Conservation (phyloP, 768 basidiomycete genomes). For the Lentinula sp. region DNA sequence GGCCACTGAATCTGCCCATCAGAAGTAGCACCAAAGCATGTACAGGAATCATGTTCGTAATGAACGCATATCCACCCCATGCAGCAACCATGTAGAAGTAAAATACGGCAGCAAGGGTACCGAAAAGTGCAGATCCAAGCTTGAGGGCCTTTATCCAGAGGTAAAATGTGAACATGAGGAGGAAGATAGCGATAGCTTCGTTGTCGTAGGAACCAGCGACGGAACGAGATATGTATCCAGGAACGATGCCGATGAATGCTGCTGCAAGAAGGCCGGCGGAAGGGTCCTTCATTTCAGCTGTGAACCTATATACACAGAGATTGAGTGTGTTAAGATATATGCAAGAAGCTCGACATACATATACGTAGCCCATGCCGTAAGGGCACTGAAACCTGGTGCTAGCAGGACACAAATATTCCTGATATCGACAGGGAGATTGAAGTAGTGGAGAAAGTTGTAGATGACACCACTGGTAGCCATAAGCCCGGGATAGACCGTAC, state of each 20-base stretch:
- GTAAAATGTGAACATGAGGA: conserved; percentile 99
- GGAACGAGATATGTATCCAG: conserved; percentile 97
- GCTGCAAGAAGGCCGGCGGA: conserved; percentile 96
- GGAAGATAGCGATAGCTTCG: conserved; percentile 99
- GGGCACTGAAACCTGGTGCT: conserved; percentile 93
- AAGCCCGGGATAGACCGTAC: conserved; percentile 95
- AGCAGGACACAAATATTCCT: conserved; percentile 95
- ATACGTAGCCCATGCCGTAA: conserved; percentile 96
- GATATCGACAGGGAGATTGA: conserved; percentile 96
- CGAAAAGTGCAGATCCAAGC: conserved; percentile 87
- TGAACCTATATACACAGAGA: conserved; percentile 56
- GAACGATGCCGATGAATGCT: conserved; percentile 96
- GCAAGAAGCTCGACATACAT: conserved; percentile 48
- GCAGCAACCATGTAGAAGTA: conserved; percentile 99
- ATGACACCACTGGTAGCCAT: conserved; percentile 99
- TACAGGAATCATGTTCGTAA: conserved; percentile 99
- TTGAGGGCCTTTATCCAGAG: conserved; percentile 96
- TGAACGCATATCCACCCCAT: conserved; percentile 99
- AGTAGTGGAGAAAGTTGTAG: conserved; percentile 80
- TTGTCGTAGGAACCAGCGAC: conserved; percentile 99
- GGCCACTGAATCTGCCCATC: conserved; percentile 92
- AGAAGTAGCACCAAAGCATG: conserved; percentile 92
- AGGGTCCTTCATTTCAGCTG: conserved; percentile 92
- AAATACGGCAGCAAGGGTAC: conserved; percentile 86
- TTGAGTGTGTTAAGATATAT: background rate